phyloP scores from a whole-genome alignment of 768 basidiomycete genomes.

The Udeniomyces megalosporus region DNA sequence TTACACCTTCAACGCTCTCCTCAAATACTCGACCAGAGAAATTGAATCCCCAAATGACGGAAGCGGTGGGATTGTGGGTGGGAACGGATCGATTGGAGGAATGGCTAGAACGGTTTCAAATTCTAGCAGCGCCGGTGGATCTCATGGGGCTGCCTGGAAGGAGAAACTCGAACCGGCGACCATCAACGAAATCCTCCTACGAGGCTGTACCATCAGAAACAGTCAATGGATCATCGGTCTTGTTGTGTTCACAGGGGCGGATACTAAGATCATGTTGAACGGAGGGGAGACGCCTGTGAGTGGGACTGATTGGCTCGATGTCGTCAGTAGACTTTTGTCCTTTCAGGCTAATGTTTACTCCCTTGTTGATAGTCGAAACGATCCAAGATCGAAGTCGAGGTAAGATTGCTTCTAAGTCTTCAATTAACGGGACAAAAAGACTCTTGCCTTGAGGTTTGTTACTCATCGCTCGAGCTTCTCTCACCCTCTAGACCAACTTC shows the following conservation, averaged over 20 bases:
- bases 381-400: slow-evolving; percentile 87
- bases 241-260: slow-evolving; percentile 83
- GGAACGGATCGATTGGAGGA: slow-evolving; percentile 16
- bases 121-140: neutral
- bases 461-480: too few relatives aligned
- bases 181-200: slow-evolving; percentile 82
- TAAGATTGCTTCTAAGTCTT: too few relatives aligned
- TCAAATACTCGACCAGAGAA: slow-evolving; percentile 39
- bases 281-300: slow-evolving; percentile 19
- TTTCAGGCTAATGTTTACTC: neutral
- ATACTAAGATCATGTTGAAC: slow-evolving; percentile 38
- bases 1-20: slow-evolving; percentile 72
- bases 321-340: neutral
- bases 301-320: neutral
- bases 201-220: slow-evolving; percentile 78
- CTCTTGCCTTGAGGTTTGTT: too few relatives aligned
- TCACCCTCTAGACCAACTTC: slow-evolving; percentile 89
- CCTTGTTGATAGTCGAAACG: slow-evolving; percentile 66
- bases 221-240: slow-evolving; percentile 84
- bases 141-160: slow-evolving; percentile 10
- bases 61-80: slow-evolving; percentile 37
- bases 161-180: slow-evolving; percentile 37
- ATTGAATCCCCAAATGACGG: slow-evolving; percentile 36
- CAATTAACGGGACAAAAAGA: too few relatives aligned
- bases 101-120: slow-evolving; percentile 1